Base-by-base conservation (phyloP, 2,329 filamentous ascomycete genomes). In the Trichoderma lentiforme region DNA sequence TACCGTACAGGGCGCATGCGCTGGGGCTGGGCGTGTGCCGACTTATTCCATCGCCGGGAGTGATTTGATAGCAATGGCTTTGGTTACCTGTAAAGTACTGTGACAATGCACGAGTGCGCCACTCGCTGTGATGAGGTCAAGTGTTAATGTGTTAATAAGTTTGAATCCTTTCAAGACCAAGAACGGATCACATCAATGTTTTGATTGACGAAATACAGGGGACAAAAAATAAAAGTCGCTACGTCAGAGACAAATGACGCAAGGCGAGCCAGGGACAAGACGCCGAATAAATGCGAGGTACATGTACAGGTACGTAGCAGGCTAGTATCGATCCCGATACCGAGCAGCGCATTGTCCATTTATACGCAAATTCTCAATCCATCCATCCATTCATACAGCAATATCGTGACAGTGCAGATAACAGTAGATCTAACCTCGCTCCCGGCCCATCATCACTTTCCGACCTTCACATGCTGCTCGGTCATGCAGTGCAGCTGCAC, bases 191-290 rank as follows among this genome's bases (percentile, higher is more conserved):
- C 1, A 43, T 43, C 21, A 56, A 21, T 24, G 18, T 32, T 28
- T 12, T 32, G 57, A 24, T 34, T 21, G 26, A 39, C n/a, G 9
- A 24, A 36, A 39, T 30, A 60, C 32, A 34, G 21, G 39, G 18
- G 43, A 63, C 18, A 51, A 18, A 47, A 18, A 61, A 34, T n/a
- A 61, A 61, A 69, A 24, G 9, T 56, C 36, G 53, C 47, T 65
- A 67, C 56, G 62, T 66, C 60, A 66, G 62, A 53, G 56, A 71
- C 60, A 71, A 71, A 71, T 71, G 69, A 71, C 69, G 69, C 69
- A 71, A 62, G 53, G 47, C 30, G n/a, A 65, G 47, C 47, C 47
- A 63, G 60, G 61, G 24, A 53, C 36, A 53, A 30, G 21, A 26
- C 34, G 57, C 14, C 43, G 43, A 47, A 43, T 43, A 18, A 21